Evolutionary conservation across 1,284 basidiomycete genomes (phyloP), one percentile per base, ranked within the genome.

Genomic region (Coriolopsis trogii): DNA sequence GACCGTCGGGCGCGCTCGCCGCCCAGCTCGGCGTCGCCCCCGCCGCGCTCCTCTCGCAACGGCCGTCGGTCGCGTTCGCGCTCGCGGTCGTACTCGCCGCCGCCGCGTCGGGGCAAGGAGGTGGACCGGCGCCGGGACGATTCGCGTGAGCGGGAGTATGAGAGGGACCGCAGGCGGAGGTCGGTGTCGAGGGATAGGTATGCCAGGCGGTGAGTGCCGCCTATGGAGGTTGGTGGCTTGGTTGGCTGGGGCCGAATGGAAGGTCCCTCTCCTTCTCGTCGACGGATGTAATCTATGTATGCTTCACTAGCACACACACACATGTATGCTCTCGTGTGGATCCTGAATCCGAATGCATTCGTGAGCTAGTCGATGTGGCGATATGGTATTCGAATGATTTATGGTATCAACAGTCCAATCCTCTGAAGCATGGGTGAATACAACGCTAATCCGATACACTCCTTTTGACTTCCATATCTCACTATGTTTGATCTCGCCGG

Each of bases 21-120:
- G 23, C 59, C 64, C 31, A 53, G 58, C 29, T 67, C 67, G 24
- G 63, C 63, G 37, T 63, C 63, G n/a, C 63, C 67, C 23, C 66
- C 65, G 3, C 61, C 62, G 6, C 65, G 62, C 3, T n/a, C n/a
- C n/a, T 66, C 69, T 15, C 65, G 63, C 26, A 51, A 57, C 33
- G 60, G 55, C n/a, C 58, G 63, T 20, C 55, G 63, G 1, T 63
- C 62, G 5, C 61, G 55, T 4, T 61, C 65, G 20, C 62, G 62
- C 5, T 61, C 64, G 23, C 58, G 63, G 8, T 62, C 63, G 12
- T 51, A 51, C 31, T 59, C 57, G 7, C 56, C 54, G 1, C 62
- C 51, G 9, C 62, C 62, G 2, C 61, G 59, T 12, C 41, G 37
- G 5, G 59, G 58, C 6, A 57, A 61, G 42, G 55, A 51, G 24